phyloP scores from a whole-genome alignment of 805 yeast species.

The Sporopachydermia quercuum region DNA sequence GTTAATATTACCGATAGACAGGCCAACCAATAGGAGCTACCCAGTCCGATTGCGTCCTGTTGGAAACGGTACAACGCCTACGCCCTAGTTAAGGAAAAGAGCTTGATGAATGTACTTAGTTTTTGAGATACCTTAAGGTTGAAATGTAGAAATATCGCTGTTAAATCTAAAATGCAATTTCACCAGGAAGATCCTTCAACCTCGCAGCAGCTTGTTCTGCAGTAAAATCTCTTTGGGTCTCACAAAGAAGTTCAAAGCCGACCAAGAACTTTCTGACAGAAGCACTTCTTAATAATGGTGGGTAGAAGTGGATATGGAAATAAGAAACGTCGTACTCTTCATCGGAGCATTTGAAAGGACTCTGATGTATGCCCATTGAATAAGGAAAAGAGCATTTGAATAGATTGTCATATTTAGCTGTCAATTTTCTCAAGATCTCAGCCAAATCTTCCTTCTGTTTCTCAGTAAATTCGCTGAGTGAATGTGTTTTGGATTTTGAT shows the following conservation, averaged over 20 bases:
- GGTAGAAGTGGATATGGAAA: slow-evolving; percentile 68
- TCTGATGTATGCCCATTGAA: slow-evolving; percentile 74
- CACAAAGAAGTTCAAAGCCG: slow-evolving; percentile 50
- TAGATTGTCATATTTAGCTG: slow-evolving; percentile 55
- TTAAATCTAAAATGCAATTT: too few relatives aligned
- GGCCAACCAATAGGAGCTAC: too few relatives aligned
- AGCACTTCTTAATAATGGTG: slow-evolving; percentile 62
- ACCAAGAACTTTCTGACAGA: slow-evolving; percentile 64
- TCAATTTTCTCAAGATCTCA: slow-evolving; percentile 31
- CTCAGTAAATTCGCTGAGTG: slow-evolving; percentile 31
- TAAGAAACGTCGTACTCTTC: slow-evolving; percentile 30
- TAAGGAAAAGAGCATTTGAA: slow-evolving; percentile 61
- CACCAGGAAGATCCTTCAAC: slow-evolving; percentile 28
- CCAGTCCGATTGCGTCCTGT: too few relatives aligned
- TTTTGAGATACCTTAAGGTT: too few relatives aligned
- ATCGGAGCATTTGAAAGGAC: slow-evolving; percentile 36
- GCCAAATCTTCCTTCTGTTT: slow-evolving; percentile 43
- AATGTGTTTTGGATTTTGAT: slow-evolving; percentile 37
- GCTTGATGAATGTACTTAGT: too few relatives aligned
- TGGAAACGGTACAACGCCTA: too few relatives aligned
- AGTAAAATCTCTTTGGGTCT: slow-evolving; percentile 57
- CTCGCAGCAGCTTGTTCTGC: slow-evolving; percentile 52
- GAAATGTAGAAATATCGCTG: too few relatives aligned
- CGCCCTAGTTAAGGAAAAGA: too few relatives aligned
- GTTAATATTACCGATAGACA: too few relatives aligned